phyloP scores from a whole-genome alignment of 257 asterid genomes.

The Dorcoceras hygrometricum region DNA sequence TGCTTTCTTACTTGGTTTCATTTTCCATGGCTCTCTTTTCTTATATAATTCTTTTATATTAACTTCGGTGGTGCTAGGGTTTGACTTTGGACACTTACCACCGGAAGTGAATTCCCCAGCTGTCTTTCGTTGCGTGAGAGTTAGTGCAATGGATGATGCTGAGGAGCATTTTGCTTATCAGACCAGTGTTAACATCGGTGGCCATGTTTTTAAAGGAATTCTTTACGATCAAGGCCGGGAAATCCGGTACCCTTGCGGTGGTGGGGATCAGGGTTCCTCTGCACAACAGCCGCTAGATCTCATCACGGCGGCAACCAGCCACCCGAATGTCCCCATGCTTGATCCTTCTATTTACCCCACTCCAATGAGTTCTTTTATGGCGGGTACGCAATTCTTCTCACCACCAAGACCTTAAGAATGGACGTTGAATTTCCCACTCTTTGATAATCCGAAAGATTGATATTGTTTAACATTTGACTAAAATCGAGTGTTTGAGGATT shows the following conservation, averaged over 20 bases:
- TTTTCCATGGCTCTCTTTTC: not conserved
- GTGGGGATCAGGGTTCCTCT: slow-evolving; percentile 37
- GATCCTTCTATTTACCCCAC: slow-evolving; percentile 62
- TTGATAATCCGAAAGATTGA: not conserved
- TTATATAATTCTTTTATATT: not conserved
- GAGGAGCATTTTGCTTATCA: slow-evolving; percentile 53
- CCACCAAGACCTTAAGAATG: slow-evolving; percentile 63
- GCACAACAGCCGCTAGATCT: slow-evolving; percentile 41
- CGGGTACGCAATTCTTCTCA: slow-evolving; percentile 87
- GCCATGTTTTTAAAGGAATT: slow-evolving; percentile 59
- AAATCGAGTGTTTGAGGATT: not conserved
- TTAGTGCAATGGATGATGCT: slow-evolving; percentile 41
- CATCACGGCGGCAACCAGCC: slow-evolving; percentile 25
- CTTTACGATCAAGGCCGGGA: slow-evolving; percentile 64
- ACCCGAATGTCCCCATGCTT: slow-evolving; percentile 36
- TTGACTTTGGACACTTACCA: slow-evolving; percentile 47
- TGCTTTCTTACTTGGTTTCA: not conserved
- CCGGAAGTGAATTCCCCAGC: slow-evolving; percentile 47
- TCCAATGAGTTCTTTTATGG: slow-evolving; percentile 57
- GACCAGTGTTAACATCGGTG: slow-evolving; percentile 58
- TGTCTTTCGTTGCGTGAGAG: slow-evolving; percentile 48
- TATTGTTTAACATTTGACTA: not conserved
- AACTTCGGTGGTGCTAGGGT: slow-evolving; percentile 30
- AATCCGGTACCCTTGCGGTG: slow-evolving; percentile 25
- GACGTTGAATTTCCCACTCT: not conserved